Conservation (phyloP, 345 rosid genomes). For the Triadica sebifera region DNA sequence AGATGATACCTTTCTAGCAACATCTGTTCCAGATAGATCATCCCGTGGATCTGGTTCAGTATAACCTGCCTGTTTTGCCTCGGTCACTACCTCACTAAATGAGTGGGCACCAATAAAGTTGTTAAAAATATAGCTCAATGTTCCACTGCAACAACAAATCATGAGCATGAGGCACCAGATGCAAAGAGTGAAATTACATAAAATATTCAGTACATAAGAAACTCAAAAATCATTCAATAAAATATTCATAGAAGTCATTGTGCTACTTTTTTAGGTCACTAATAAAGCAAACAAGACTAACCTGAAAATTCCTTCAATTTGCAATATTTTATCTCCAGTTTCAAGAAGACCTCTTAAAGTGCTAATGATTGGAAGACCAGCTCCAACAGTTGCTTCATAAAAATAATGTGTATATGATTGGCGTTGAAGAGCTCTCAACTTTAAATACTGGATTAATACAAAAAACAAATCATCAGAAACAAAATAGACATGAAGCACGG, state of each 20-base stretch:
- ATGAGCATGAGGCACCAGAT: slow-evolving; percentile 14
- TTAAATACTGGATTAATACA: slow-evolving; percentile 61
- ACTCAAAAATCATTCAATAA: slow-evolving; percentile 1
- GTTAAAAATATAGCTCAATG: slow-evolving; percentile 93
- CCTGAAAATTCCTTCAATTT: slow-evolving; percentile 97
- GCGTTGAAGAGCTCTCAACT: slow-evolving; percentile 90
- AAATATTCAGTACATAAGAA: neutral
- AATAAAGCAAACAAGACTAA: slow-evolving; percentile 12
- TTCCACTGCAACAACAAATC: slow-evolving; percentile 62
- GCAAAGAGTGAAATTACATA: no score
- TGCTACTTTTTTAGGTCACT: neutral
- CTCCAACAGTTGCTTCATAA: slow-evolving; percentile 99
- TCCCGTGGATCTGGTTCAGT: slow-evolving; percentile 99
- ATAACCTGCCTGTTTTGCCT: slow-evolving; percentile 84
- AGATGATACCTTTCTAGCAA: slow-evolving; percentile 76
- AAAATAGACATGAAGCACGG: neutral
- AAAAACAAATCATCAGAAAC: slow-evolving; percentile 16
- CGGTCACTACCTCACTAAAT: slow-evolving; percentile 81
- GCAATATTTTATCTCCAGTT: slow-evolving; percentile 87
- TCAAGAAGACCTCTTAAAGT: slow-evolving; percentile 95
- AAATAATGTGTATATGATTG: slow-evolving; percentile 96
- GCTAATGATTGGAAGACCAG: slow-evolving; percentile 98
- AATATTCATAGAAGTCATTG: neutral
- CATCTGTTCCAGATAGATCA: slow-evolving; percentile 98
- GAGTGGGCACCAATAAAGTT: slow-evolving; percentile 54